Percentiles rank a stretch among this genome's conserved stretches.
Evolutionary conservation across 805 yeast species (phyloP).

Genomic region (Saccharomycopsis sp.): DNA sequence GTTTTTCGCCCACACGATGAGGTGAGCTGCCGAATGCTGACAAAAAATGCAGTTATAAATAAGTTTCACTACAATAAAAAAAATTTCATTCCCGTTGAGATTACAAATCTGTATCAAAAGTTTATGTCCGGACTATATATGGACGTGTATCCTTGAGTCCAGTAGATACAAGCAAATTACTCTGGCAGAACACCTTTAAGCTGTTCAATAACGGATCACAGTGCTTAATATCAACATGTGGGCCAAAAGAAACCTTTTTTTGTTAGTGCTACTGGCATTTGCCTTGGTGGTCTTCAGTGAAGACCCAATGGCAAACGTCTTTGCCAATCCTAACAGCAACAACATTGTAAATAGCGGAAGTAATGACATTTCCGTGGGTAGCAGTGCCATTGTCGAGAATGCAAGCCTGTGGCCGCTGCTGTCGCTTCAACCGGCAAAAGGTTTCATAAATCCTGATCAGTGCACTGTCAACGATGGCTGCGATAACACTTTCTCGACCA

Average conservation of each 20-base stretch:
- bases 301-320: neutral
- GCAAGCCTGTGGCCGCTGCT: neutral
- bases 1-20: neutral
- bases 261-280: neutral
- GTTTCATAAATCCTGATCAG: conserved; percentile 10
- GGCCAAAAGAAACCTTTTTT: neutral
- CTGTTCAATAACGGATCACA: neutral
- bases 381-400: neutral
- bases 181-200: neutral
- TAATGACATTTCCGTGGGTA: neutral
- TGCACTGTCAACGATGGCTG: conserved; percentile 21
- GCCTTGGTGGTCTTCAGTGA: neutral
- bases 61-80: neutral
- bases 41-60: neutral
- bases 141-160: neutral
- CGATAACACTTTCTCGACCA: conserved; percentile 17
- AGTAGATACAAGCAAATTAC: neutral
- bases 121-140: neutral
- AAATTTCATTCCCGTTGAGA: neutral
- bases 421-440: neutral
- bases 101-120: neutral
- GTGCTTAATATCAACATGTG: too few relatives aligned
- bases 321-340: neutral
- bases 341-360: too few relatives aligned
- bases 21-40: neutral